Evolutionary conservation across 2,329 filamentous ascomycete genomes (phyloP).

Genomic region (Stagonosporopsis rhizophila): DNA sequence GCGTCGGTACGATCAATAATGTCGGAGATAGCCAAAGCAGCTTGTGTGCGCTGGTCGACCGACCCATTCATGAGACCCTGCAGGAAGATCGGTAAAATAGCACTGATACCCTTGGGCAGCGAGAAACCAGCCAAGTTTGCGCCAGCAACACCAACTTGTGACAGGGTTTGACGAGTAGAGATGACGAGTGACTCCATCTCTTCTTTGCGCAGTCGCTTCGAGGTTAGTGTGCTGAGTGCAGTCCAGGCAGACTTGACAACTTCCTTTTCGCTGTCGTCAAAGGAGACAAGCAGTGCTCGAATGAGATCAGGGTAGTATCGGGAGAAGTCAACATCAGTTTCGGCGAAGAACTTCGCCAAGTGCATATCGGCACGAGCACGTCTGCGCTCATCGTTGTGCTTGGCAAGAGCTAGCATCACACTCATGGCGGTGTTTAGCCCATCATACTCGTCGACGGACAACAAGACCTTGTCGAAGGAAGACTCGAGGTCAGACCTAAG

Average conservation of each 20-base stretch:
- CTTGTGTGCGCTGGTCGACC: conserved; percentile 87
- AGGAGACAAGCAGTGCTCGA: conserved; percentile 85
- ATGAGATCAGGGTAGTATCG: conserved; percentile 96
- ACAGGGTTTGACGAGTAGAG: conserved; percentile 84
- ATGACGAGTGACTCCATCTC: conserved; percentile 94
- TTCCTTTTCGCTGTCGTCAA: conserved; percentile 81
- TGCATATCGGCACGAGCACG: conserved; percentile 80
- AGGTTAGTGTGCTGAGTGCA: conserved; percentile 79
- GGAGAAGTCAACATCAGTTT: conserved; percentile 85
- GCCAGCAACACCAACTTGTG: conserved; percentile 87
- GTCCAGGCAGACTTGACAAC: conserved; percentile 92
- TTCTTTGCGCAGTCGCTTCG: conserved; percentile 89
- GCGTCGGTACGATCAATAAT: conserved; percentile 92
- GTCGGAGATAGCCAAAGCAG: conserved; percentile 92
- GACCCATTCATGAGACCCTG: conserved; percentile 98
- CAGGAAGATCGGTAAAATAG: conserved; percentile 93
- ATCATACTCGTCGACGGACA: conserved; percentile 95
- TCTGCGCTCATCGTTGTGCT: conserved; percentile 89
- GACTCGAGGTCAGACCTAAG: conserved; percentile 75
- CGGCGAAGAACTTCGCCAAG: conserved; percentile 83
- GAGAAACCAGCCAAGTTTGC: conserved; percentile 84
- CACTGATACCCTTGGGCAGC: conserved; percentile 95
- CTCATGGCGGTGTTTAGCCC: conserved; percentile 96
- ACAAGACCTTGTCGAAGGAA: conserved; percentile 87
- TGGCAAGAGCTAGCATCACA: conserved; percentile 83